phyloP scores from a whole-genome alignment of 352 stramenopile species.

The Pythium scleroteichum region DNA sequence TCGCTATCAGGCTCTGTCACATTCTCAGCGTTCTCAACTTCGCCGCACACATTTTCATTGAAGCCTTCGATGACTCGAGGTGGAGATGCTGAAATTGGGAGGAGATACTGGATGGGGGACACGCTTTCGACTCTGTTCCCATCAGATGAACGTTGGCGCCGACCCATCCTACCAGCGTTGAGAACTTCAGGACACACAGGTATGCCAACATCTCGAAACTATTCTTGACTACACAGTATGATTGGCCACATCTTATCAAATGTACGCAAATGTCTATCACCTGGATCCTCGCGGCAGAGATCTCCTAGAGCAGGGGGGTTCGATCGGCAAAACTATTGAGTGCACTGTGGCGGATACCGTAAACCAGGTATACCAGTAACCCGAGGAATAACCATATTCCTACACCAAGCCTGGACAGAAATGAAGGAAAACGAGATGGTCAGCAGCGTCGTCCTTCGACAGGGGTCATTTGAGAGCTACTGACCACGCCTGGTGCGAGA shows the following conservation, averaged over 20 bases:
- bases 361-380: slow-evolving; percentile 70
- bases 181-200: not conserved
- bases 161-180: slow-evolving; percentile 1
- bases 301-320: slow-evolving; percentile 24
- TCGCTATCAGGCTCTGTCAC: too few relatives aligned
- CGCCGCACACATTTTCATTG: not conserved
- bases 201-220: slow-evolving; percentile 6
- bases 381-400: slow-evolving; percentile 67
- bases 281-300: not conserved
- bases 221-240: slow-evolving; percentile 11
- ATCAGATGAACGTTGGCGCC: not conserved
- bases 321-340: slow-evolving; percentile 37
- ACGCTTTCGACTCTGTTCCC: not conserved
- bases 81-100: slow-evolving; percentile 4
- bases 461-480: slow-evolving; percentile 1
- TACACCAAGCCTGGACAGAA: slow-evolving; percentile 58
- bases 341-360: slow-evolving; percentile 77
- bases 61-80: too few relatives aligned
- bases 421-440: not conserved
- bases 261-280: too few relatives aligned
- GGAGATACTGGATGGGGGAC: slow-evolving; percentile 20
- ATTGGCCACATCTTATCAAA: not conserved
- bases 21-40: slow-evolving; percentile 1
- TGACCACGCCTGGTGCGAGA: slow-evolving; percentile 35
- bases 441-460: too few relatives aligned